These are phyloP conservation scores for Geranium brycei DNA, from an alignment of 345 rosid species.

Conservation along the genomic window DNA sequence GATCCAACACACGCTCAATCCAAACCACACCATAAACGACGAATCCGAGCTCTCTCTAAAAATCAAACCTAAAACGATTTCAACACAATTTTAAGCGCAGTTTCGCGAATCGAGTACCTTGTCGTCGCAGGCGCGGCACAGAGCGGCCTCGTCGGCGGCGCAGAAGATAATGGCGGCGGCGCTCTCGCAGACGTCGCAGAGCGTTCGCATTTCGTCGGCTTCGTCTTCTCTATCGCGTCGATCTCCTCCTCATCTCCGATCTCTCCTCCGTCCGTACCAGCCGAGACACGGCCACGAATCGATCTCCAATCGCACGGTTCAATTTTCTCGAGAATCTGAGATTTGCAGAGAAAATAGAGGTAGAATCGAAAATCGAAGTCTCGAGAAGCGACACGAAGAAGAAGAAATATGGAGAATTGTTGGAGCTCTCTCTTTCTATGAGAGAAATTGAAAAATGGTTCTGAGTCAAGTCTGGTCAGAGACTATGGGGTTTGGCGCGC, in stretches of 20 bases:
- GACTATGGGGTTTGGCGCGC: background rate
- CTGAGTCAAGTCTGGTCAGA: background rate
- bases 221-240: background rate
- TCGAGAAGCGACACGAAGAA: background rate
- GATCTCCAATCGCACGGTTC: background rate
- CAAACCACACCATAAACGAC: no score
- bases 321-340: background rate
- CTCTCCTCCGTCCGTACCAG: background rate
- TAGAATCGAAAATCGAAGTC: background rate
- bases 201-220: slow-evolving; percentile 38
- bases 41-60: no score
- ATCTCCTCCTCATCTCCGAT: background rate
- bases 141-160: slow-evolving; percentile 86
- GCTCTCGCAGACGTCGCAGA: slow-evolving; percentile 61
- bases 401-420: background rate
- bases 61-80: no score
- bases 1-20: no score
- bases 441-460: background rate
- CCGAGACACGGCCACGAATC: background rate
- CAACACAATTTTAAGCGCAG: no score
- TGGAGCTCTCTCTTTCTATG: background rate
- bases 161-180: slow-evolving; percentile 78
- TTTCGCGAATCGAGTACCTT: slow-evolving; percentile 21
- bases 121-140: slow-evolving; percentile 71
- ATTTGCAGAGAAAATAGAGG: background rate